Evolutionary conservation across 1,284 basidiomycete species (phyloP).

Genomic region (Bondarzewia mesenterica): DNA sequence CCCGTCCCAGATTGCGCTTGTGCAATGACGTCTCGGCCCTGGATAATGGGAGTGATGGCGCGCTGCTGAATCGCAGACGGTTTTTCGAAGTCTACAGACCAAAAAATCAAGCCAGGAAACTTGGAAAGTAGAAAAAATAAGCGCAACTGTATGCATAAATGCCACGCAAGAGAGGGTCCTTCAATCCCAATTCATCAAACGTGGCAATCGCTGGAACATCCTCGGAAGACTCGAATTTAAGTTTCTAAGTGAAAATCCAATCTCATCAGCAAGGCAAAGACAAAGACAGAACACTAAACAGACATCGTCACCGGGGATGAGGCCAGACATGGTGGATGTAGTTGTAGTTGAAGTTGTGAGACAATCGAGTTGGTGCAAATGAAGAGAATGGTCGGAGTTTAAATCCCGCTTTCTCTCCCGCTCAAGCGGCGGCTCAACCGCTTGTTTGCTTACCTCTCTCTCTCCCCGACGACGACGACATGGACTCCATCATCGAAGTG

Average conservation of each 20-base stretch:
- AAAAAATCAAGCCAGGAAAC: conserved; percentile 6
- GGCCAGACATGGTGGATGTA: conserved; percentile 59
- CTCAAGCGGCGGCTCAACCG: background rate
- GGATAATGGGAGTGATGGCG: conserved; percentile 92
- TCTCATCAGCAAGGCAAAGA: conserved; percentile 2
- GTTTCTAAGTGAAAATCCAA: conserved; percentile 50
- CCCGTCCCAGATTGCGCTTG: conserved; percentile 99
- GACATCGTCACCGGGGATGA: conserved; percentile 73
- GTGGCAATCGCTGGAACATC: conserved; percentile 81
- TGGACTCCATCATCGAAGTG: conserved; percentile 90
- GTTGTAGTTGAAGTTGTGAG: background rate
- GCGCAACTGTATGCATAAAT: conserved; percentile 98
- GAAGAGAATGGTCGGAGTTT: conserved; percentile 40
- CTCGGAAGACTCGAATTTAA: conserved; percentile 97
- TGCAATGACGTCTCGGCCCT: conserved; percentile 94
- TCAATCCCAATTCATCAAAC: conserved; percentile 90
- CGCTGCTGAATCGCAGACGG: conserved; percentile 99
- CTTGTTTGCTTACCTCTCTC: background rate
- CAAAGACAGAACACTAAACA: conserved; percentile 7
- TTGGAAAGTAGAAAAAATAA: background rate
- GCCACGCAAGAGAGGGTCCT: conserved; percentile 93
- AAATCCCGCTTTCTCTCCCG: conserved; percentile 26
- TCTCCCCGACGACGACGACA: conserved; percentile 21
- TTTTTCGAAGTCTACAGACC: conserved; percentile 85
- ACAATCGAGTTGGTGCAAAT: conserved; percentile 2